Base-by-base conservation (phyloP, 345 rosid genomes). In the Salix arbutifolia region DNA sequence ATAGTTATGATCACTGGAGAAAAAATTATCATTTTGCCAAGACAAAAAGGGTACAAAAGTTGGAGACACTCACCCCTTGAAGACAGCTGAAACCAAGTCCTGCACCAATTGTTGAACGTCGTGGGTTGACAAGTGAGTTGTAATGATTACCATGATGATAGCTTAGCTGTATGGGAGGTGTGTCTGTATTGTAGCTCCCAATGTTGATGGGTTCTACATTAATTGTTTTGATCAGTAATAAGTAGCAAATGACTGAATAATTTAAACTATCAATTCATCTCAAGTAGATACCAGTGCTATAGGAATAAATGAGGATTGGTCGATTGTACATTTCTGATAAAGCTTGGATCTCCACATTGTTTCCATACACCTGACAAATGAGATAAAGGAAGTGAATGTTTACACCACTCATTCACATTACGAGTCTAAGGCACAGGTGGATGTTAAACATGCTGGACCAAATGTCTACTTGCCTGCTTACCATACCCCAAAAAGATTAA, bases 101-200 rank as follows among this genome's bases (percentile, higher is more conserved):
- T 10, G 97, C 98, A 80, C 99, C 99, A 80, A 96, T 81, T 73
- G 94, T 86, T 82, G 87, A 69, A 40, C 94, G 93, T 12, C 90
- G 96, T 18, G 98, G 99, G 74, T 96, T 96, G 70, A 96, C 93
- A 82, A 96, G 89, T 60, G 99, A 96, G 81, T 96, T 96, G 80
- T 96, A 96, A 85, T 96, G 99, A 78, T 94, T 96, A 70, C 98
- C 94, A 53, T 94, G 96, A 87, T 94, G 99, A 83, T 81, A 96
- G 62, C 98, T 96, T 60, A 96, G 86, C 78, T 93, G 86, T 62
- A 96, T 81, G n/a, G 98, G 99, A 53, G 98, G 99, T 7, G 80
- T 82, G 80, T 96, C 99, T 1, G 97, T 92, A 56, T 85, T 85
- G 86, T 96, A 96, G 88, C 83, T 92, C 72, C 98, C 92, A 78